Evolutionary conservation across 352 stramenopile species (phyloP).

Genomic region (Phytopythium cucurbitacearum): DNA sequence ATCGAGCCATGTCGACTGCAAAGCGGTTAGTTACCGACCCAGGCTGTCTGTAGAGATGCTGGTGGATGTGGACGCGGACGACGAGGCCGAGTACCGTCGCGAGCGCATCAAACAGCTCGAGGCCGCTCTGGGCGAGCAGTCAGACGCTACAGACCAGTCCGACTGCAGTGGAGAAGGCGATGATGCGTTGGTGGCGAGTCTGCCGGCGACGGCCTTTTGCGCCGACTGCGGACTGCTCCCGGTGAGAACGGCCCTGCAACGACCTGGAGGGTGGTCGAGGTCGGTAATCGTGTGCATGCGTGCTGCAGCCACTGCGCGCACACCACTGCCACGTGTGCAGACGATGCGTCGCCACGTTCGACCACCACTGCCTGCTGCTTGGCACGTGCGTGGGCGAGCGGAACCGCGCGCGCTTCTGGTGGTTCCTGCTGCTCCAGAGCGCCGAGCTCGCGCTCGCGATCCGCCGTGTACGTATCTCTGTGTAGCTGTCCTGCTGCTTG

Average conservation of each 20-base stretch:
- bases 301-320: conserved; percentile 56
- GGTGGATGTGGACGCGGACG: background rate
- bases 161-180: too few relatives aligned
- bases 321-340: conserved; percentile 84
- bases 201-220: conserved; percentile 16
- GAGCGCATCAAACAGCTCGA: conserved; percentile 27
- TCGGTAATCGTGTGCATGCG: background rate
- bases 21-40: too few relatives aligned
- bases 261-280: background rate
- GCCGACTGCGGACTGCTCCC: conserved; percentile 13
- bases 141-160: background rate
- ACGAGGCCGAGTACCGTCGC: conserved; percentile 12
- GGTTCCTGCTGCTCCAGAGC: conserved; percentile 40
- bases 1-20: background rate
- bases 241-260: too few relatives aligned
- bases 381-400: conserved; percentile 86
- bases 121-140: conserved; percentile 9
- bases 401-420: conserved; percentile 89
- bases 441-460: conserved; percentile 18
- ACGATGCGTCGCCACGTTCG: conserved; percentile 85
- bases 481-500: background rate
- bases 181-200: too few relatives aligned
- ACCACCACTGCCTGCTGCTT: conserved; percentile 90
- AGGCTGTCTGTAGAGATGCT: background rate
- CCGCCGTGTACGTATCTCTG: conserved; percentile 14